A percentile compares a stretch with the other conserved stretches of the same genome.
phyloP scores from a whole-genome alignment of 2,329 filamentous ascomycete genomes.

The Colletotrichum karsti region DNA sequence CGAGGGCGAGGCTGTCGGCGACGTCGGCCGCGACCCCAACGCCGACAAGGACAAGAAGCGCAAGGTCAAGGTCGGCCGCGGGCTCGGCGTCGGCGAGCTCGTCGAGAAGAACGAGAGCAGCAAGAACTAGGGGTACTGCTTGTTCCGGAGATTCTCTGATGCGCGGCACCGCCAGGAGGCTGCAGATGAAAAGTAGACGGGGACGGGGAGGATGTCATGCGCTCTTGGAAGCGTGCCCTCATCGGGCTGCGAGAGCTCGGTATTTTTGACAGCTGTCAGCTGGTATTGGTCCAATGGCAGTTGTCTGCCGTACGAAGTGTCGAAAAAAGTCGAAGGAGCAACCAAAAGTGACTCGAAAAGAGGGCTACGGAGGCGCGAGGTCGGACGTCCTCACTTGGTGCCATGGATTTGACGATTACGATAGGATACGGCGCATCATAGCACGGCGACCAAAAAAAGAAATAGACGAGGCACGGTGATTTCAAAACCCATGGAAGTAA shows the following conservation, averaged over 20 bases:
- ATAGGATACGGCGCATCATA: conserved; percentile 14
- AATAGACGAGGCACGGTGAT: conserved; percentile 3
- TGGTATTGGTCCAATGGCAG: no score
- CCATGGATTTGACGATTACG: conserved; percentile 3
- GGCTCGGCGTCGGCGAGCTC: conserved; percentile 79
- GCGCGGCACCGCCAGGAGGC: no score
- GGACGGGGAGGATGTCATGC: no score
- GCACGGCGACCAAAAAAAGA: conserved; percentile 7
- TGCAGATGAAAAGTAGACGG: no score
- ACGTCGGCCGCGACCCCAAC: conserved; percentile 63
- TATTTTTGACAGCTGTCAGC: no score
- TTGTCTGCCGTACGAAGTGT: no score
- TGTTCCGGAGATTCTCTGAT: no score
- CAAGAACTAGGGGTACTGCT: conserved; percentile 46
- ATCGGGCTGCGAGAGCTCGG: no score
- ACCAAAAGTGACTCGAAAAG: background rate
- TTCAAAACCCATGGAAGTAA: background rate
- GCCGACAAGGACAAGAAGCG: conserved; percentile 72
- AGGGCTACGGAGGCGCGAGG: background rate
- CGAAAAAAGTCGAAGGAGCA: background rate
- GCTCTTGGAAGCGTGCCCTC: no score
- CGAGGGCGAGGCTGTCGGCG: conserved; percentile 77
- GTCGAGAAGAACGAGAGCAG: conserved; percentile 75
- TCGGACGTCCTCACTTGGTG: background rate
- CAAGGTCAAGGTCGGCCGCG: conserved; percentile 86